phyloP scores from a whole-genome alignment of 1,284 basidiomycete genomes.

The Puccinia novopanici region DNA sequence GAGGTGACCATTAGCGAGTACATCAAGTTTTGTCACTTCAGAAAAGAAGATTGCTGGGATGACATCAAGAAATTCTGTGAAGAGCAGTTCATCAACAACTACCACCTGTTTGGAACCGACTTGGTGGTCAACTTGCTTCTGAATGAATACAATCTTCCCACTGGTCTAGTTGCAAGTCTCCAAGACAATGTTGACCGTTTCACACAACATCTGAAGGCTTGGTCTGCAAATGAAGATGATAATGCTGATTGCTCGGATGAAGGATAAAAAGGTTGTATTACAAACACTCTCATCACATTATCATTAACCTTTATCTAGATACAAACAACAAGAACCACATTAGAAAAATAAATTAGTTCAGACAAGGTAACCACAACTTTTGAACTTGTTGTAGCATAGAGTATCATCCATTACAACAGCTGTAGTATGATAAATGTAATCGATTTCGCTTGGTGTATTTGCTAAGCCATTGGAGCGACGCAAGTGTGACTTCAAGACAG shows the following conservation, averaged over 20 bases:
- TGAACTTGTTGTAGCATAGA: background rate
- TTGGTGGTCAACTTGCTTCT: background rate
- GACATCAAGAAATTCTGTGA: background rate
- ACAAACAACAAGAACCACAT: too few relatives aligned
- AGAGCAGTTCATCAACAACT: too few relatives aligned
- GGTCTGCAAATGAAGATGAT: too few relatives aligned
- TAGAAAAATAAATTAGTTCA: background rate
- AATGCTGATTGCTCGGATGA: too few relatives aligned
- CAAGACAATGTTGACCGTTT: background rate
- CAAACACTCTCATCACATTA: too few relatives aligned
- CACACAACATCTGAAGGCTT: background rate
- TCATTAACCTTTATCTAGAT: too few relatives aligned
- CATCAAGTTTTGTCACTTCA: background rate
- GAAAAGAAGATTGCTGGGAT: background rate
- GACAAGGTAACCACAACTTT: conserved; percentile 17
- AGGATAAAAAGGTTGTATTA: background rate
- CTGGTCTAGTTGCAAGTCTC: conserved; percentile 1
- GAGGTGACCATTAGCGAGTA: background rate
- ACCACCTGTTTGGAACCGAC: background rate
- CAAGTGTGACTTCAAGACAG: background rate
- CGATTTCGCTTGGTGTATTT: background rate
- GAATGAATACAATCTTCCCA: background rate
- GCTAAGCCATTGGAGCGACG: background rate
- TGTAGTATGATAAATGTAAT: too few relatives aligned
- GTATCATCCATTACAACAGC: background rate